A percentile compares a stretch with the other conserved stretches of the same genome.
Conservation (phyloP, 2,329 filamentous ascomycete genomes). For the Colletotrichum orchidophilum region DNA sequence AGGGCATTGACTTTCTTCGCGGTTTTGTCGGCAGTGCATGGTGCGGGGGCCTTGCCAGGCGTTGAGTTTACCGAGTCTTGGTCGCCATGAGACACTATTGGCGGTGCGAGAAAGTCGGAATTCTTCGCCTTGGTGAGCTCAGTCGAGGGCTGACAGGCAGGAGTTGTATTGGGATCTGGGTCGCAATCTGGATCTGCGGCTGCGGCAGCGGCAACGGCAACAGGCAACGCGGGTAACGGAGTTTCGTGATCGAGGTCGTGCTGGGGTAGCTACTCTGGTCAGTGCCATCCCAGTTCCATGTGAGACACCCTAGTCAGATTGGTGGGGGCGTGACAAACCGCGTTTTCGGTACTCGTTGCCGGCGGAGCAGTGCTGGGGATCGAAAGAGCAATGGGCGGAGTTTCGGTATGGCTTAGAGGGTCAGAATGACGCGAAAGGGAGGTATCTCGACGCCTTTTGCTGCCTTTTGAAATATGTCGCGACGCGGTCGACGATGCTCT, state of each 20-base stretch:
- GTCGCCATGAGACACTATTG: background rate
- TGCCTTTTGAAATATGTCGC: background rate
- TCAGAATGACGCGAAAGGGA: background rate
- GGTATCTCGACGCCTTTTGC: background rate
- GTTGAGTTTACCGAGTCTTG: conserved; percentile 8
- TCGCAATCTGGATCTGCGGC: conserved; percentile 4
- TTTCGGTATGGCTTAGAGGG: background rate
- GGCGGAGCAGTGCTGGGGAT: conserved; percentile 15
- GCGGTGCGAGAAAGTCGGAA: background rate
- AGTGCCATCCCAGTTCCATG: conserved; percentile 28
- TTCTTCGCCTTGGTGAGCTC: background rate
- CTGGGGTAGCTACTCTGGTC: conserved; percentile 28
- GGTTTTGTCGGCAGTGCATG: conserved; percentile 3
- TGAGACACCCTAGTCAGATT: background rate
- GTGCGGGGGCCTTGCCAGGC: conserved; percentile 1
- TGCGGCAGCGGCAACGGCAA: conserved; percentile 8
- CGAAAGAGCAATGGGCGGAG: background rate
- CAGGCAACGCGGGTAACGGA: conserved; percentile 10
- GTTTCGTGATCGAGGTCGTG: conserved; percentile 17
- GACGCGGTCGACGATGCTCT: conserved; percentile 4
- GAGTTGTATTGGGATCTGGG: background rate
- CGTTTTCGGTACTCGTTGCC: background rate
- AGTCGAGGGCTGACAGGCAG: background rate
- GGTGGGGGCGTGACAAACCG: conserved; percentile 21
- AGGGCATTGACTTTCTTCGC: conserved; percentile 20